Conservation (phyloP, 208 protist species). For the Leishmania martiniquensis region DNA sequence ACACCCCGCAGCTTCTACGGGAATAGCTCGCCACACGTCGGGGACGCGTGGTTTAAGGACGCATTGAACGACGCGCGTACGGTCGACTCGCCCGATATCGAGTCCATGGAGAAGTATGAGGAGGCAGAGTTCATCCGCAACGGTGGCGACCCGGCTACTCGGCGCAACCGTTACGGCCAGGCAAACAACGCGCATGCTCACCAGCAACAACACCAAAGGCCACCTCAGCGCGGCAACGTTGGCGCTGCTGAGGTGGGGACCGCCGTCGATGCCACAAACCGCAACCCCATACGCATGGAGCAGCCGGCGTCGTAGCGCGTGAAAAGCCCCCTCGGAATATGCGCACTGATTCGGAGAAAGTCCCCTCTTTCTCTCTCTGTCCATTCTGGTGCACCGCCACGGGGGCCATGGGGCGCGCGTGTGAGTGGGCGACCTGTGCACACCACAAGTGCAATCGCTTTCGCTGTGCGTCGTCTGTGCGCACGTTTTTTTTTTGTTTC, state of each 20-base stretch:
- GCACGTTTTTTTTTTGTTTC: no score
- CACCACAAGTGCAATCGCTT: background rate
- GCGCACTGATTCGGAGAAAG: background rate
- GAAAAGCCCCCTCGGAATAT: background rate
- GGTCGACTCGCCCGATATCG: slow-evolving; percentile 58
- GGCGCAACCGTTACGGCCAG: slow-evolving; percentile 34
- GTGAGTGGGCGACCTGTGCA: background rate
- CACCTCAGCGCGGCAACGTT: background rate
- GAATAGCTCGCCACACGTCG: slow-evolving; percentile 28
- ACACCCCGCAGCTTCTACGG: slow-evolving; percentile 81
- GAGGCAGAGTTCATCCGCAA: slow-evolving; percentile 35
- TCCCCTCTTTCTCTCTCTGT: background rate
- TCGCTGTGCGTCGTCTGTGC: background rate
- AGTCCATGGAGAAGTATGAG: slow-evolving; percentile 43
- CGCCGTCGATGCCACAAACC: slow-evolving; percentile 20
- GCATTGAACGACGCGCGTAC: slow-evolving; percentile 40
- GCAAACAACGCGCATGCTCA: slow-evolving; percentile 23
- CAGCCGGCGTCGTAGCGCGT: slow-evolving; percentile 18
- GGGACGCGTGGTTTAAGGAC: slow-evolving; percentile 54
- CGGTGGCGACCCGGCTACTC: slow-evolving; percentile 31
- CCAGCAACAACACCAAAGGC: slow-evolving; percentile 6
- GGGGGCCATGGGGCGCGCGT: background rate
- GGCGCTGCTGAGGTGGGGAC: slow-evolving; percentile 5
- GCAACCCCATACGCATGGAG: slow-evolving; percentile 20
- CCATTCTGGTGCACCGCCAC: background rate